Percentiles rank a stretch among this genome's conserved stretches.
phyloP scores from a whole-genome alignment of 164 flowering plant genomes.

The Dillenia turbinata region DNA sequence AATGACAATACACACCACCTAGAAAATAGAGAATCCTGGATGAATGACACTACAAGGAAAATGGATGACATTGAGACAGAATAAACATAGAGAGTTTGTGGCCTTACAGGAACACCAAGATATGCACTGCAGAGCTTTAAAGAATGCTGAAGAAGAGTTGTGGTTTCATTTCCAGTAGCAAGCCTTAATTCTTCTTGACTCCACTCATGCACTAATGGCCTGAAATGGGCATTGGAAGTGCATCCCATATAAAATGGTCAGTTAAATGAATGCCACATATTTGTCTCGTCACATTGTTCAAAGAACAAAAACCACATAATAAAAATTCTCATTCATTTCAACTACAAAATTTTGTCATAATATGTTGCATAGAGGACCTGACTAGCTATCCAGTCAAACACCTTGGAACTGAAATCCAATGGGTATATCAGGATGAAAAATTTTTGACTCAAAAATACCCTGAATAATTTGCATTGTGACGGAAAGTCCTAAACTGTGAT shows the following conservation, averaged over 20 bases:
- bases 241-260: slow-evolving; percentile 8
- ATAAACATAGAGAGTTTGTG: not conserved
- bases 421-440: not conserved
- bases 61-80: not conserved
- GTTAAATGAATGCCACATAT: not conserved
- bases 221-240: slow-evolving; percentile 14
- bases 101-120: slow-evolving; percentile 61
- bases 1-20: no score
- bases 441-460: not conserved
- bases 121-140: slow-evolving; percentile 68
- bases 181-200: slow-evolving; percentile 54
- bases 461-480: slow-evolving; percentile 6
- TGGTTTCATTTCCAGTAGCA: slow-evolving; percentile 53
- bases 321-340: no score
- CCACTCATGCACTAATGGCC: slow-evolving; percentile 41
- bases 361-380: no score
- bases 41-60: not conserved
- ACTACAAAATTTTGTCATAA: no score
- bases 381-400: no score
- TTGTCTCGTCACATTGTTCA: not conserved
- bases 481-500: slow-evolving; percentile 10
- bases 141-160: slow-evolving; percentile 40
- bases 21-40: not conserved
- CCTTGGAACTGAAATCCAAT: no score
- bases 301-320: no score